Base-by-base conservation (phyloP, 495 filamentous ascomycete genomes). In the Talaromyces wortmannii region DNA sequence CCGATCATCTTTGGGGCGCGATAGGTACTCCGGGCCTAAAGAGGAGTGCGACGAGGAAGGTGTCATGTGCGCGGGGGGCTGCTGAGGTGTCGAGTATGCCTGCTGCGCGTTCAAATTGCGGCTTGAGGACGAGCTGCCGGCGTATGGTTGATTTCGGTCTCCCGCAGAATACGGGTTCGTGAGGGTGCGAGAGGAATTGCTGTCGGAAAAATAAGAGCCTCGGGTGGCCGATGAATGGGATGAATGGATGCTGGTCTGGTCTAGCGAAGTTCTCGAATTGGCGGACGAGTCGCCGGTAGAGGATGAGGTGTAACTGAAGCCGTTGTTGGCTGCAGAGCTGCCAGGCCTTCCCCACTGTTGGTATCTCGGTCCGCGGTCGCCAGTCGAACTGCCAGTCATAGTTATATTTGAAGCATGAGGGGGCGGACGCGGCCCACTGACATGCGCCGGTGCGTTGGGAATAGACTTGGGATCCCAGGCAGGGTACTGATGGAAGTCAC, bases 401-500 rank as follows among this genome's bases (percentile, higher is more conserved):
- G 86, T 87, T 43, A 83, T 63, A 60, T 85, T 84, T 5, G 77
- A 72, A 15, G 70, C 58, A 64, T 83, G 80, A 17, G 90, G 86
- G 23, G 87, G 84, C 13, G 88, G 87, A 57, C 91, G 82, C 32
- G 85, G 83, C 12, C 82, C 83, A 10, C 83, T 81, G 23, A 80
- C 78, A 59, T 89, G 83, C 11, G 84, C 79, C 50, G 73, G 75
- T 16, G 71, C 64, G 57, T 77, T 77, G 47, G 64, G 58, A 31
- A 68, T 60, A 2, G 72, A 58, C 42, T 70, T 62, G 36, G 83
- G 77, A 54, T 88, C 82, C 73, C 88, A 85, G 16, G 78, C 80
- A 7, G 91, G 91, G 70, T 96, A 96, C 63, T 96, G 92, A 68
- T 97, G 90, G 63, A 83, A 97, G 63, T 97, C 92, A 47, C 77